phyloP scores from a whole-genome alignment of 495 filamentous ascomycete genomes.

The Neurospora tetrasperma region DNA sequence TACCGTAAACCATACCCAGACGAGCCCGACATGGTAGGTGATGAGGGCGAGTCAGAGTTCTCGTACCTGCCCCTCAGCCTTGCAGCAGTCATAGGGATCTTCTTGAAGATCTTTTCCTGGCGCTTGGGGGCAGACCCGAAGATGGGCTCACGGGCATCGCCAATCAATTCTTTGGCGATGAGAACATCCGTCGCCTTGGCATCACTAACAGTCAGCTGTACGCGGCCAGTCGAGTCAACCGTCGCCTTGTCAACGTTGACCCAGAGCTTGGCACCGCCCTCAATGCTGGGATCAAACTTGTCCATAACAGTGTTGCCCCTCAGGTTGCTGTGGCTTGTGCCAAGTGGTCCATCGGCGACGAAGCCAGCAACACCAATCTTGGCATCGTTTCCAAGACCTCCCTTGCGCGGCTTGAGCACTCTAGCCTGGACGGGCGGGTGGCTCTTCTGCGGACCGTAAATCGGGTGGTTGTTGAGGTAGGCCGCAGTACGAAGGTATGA shows the following conservation, averaged over 20 bases:
- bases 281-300: slow-evolving; percentile 46
- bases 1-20: slow-evolving; percentile 1
- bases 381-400: not conserved
- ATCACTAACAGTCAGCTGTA: slow-evolving; percentile 40
- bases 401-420: slow-evolving; percentile 46
- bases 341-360: slow-evolving; percentile 22
- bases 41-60: not conserved
- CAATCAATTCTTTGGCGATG: slow-evolving; percentile 41
- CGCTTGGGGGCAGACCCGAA: slow-evolving; percentile 12
- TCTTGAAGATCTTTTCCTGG: not conserved
- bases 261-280: slow-evolving; percentile 59
- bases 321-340: slow-evolving; percentile 20
- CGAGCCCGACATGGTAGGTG: slow-evolving; percentile 2
- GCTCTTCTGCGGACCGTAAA: slow-evolving; percentile 63
- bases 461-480: slow-evolving; percentile 66
- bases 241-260: slow-evolving; percentile 45
- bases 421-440: slow-evolving; percentile 58
- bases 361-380: slow-evolving; percentile 42
- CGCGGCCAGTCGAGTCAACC: slow-evolving; percentile 50
- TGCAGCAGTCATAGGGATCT: not conserved
- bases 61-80: not conserved
- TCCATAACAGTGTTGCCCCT: slow-evolving; percentile 25
- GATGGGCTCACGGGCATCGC: slow-evolving; percentile 17
- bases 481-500: slow-evolving; percentile 68
- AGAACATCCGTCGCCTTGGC: slow-evolving; percentile 35